phyloP scores from a whole-genome alignment of 352 stramenopile species.

The Albugo candida region DNA sequence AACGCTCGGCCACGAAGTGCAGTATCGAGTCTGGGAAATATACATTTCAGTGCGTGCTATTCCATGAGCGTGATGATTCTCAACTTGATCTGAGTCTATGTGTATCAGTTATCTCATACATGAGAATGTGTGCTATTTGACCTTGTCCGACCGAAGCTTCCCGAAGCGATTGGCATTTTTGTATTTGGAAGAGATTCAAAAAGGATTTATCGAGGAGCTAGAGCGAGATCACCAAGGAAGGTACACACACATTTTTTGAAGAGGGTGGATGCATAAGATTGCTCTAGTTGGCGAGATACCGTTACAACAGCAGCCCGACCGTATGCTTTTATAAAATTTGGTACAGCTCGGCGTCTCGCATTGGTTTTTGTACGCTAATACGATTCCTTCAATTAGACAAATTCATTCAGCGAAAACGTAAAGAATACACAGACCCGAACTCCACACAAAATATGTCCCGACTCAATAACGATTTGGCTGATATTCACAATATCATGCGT shows the following conservation, averaged over 20 bases:
- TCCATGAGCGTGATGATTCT: neutral
- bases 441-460: conserved; percentile 89
- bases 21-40: conserved; percentile 86
- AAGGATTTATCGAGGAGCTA: conserved; percentile 89
- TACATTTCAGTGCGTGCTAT: conserved; percentile 75
- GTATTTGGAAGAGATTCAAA: conserved; percentile 92
- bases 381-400: conserved; percentile 52
- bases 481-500: conserved; percentile 99
- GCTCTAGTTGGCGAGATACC: conserved; percentile 58
- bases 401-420: conserved; percentile 94
- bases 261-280: neutral
- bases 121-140: conserved; percentile 90
- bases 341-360: conserved; percentile 12
- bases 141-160: conserved; percentile 90
- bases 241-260: conserved; percentile 9
- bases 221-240: conserved; percentile 79
- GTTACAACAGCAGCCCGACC: conserved; percentile 90
- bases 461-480: conserved; percentile 93
- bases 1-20: conserved; percentile 83
- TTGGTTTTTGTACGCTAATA: neutral
- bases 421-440: conserved; percentile 93
- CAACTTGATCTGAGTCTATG: neutral
- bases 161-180: conserved; percentile 94
- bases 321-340: conserved; percentile 99
- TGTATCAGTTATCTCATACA: conserved; percentile 88